phyloP scores from a whole-genome alignment of 192 early-diverging fungal genomes.

The Backusella morwellensis region DNA sequence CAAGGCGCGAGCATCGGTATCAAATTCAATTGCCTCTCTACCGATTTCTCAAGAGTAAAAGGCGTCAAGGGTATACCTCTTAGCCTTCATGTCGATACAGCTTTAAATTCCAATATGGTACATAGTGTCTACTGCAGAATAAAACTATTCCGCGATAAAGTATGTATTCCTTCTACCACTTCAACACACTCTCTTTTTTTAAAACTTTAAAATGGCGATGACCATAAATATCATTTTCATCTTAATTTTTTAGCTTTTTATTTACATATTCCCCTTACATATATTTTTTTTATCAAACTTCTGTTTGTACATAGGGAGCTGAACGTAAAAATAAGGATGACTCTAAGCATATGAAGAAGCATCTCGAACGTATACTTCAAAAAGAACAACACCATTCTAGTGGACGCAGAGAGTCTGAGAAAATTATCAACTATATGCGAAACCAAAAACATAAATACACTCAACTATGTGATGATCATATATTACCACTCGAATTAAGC shows the following conservation, averaged over 20 bases:
- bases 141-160: conserved; percentile 61
- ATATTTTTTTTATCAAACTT: not conserved
- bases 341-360: conserved; percentile 62
- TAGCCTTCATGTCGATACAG: conserved; percentile 44
- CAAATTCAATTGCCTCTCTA: conserved; percentile 71
- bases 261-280: conserved; percentile 5
- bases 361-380: conserved; percentile 48
- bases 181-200: not conserved
- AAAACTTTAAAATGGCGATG: not conserved
- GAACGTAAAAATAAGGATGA: conserved; percentile 80
- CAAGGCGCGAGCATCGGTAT: conserved; percentile 60
- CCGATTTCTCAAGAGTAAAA: conserved; percentile 74
- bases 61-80: conserved; percentile 73
- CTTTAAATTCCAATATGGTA: conserved; percentile 8
- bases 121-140: conserved; percentile 61
- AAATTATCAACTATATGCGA: not conserved
- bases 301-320: conserved; percentile 47
- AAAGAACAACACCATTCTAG: conserved; percentile 45
- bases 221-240: not conserved
- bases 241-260: conserved; percentile 2
- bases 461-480: not conserved
- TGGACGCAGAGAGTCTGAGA: not conserved
- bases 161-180: conserved; percentile 12
- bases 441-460: not conserved
- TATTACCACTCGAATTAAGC: not conserved